phyloP scores from a whole-genome alignment of 2,329 filamentous ascomycete species.

The Erysiphe pulchra region DNA sequence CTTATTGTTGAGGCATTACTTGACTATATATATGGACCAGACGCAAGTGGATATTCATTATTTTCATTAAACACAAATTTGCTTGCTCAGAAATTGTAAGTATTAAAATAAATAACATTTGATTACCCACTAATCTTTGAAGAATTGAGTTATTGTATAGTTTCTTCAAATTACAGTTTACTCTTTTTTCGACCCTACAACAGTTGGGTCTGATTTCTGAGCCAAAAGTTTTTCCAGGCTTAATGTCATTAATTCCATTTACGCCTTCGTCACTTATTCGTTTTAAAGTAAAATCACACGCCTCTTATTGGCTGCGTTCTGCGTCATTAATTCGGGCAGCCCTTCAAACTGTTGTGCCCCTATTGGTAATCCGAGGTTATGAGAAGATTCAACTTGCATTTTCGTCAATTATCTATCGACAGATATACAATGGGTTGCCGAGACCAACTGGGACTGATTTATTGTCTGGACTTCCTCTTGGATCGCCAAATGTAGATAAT shows the following conservation, averaged over 20 bases:
- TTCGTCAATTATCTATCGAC: slow-evolving; percentile 8
- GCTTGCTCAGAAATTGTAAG: slow-evolving; percentile 3
- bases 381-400: slow-evolving; percentile 7
- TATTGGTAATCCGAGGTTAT: slow-evolving; percentile 7
- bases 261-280: slow-evolving; percentile 8
- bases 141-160: slow-evolving; percentile 7
- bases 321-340: slow-evolving; percentile 4
- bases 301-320: slow-evolving; percentile 5
- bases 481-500: slow-evolving; percentile 5
- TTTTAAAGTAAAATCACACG: slow-evolving; percentile 2
- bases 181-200: slow-evolving; percentile 12
- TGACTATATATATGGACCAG: slow-evolving; percentile 6
- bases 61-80: background rate
- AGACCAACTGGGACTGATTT: slow-evolving; percentile 11
- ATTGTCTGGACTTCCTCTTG: slow-evolving; percentile 6
- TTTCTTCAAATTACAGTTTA: slow-evolving; percentile 10
- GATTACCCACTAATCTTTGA: slow-evolving; percentile 3
- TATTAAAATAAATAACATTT: background rate
- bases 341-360: slow-evolving; percentile 3
- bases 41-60: slow-evolving; percentile 3
- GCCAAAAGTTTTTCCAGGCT: slow-evolving; percentile 5
- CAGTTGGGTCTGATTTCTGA: slow-evolving; percentile 11
- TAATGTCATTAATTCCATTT: slow-evolving; percentile 11
- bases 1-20: slow-evolving; percentile 7
- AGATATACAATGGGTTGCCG: slow-evolving; percentile 11